Conservation (phyloP, 2,329 filamentous ascomycete species). For the Aureobasidium sp. region DNA sequence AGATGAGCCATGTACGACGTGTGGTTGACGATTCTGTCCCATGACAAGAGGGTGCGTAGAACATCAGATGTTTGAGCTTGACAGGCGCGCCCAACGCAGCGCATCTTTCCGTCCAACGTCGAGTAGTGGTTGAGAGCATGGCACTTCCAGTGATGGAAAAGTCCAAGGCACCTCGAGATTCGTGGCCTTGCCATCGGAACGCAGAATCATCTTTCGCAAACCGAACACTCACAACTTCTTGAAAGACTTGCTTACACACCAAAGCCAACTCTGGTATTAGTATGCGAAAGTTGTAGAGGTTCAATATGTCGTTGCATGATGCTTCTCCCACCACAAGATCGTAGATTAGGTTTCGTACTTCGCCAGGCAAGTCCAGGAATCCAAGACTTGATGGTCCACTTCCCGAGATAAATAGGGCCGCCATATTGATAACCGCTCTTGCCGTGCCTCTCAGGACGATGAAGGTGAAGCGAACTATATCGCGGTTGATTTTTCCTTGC, state of each 20-base stretch:
- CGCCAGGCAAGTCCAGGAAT: not conserved
- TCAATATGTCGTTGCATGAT: not conserved
- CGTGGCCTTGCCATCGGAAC: not conserved
- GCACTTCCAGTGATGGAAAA: not conserved
- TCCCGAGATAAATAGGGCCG: not conserved
- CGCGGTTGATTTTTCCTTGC: not conserved
- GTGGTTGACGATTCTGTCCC: not conserved
- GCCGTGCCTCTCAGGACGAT: not conserved
- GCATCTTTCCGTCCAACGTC: not conserved
- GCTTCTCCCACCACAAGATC: not conserved
- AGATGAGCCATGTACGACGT: not conserved
- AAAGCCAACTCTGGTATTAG: not conserved
- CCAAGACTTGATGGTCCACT: not conserved
- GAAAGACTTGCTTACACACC: not conserved
- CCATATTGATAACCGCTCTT: not conserved
- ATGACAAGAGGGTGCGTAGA: not conserved
- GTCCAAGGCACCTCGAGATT: not conserved
- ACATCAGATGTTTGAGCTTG: not conserved
- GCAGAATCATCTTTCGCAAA: not conserved
- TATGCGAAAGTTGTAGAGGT: not conserved
- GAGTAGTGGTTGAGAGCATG: not conserved
- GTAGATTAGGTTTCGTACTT: not conserved
- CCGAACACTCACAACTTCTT: not conserved
- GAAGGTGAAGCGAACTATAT: not conserved
- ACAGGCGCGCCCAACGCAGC: not conserved